These are phyloP conservation scores for Globisporangium sylvaticum DNA, from an alignment of 352 stramenopile species.

Conservation along the genomic window DNA sequence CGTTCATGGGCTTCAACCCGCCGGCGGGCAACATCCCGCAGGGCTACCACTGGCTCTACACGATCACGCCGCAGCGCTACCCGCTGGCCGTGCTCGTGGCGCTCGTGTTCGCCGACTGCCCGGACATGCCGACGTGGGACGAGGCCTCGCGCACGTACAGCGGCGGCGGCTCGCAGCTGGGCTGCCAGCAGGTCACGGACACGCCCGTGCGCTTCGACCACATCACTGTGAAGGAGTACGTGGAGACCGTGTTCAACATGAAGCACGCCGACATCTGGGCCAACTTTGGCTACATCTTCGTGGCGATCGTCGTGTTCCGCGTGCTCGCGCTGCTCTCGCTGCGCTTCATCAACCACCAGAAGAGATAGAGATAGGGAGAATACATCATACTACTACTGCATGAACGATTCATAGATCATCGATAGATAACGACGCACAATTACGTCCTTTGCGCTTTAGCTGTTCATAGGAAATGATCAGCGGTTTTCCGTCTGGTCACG, in stretches of 20 bases:
- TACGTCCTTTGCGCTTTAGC: too few species aligned
- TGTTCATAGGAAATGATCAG: too few species aligned
- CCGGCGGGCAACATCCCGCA: slow-evolving; percentile 21
- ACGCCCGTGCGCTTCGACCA: not conserved
- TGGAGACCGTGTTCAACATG: slow-evolving; percentile 20
- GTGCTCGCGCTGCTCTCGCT: slow-evolving; percentile 19
- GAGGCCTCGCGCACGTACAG: too few species aligned
- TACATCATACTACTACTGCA: too few species aligned
- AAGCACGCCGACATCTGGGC: slow-evolving; percentile 17
- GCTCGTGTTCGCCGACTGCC: slow-evolving; percentile 10
- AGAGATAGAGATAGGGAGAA: slow-evolving; percentile 15
- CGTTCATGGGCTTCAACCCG: slow-evolving; percentile 47
- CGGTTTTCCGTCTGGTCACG: too few species aligned
- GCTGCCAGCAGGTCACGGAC: not conserved
- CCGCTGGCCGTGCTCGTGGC: slow-evolving; percentile 13
- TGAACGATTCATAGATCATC: too few species aligned
- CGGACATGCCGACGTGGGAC: not conserved
- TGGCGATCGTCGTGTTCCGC: slow-evolving; percentile 18
- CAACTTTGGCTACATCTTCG: slow-evolving; percentile 3
- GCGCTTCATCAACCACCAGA: slow-evolving; percentile 26
- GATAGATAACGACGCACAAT: too few species aligned
- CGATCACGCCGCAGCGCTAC: slow-evolving; percentile 21
- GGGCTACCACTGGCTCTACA: slow-evolving; percentile 13
- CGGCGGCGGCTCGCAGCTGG: too few species aligned
- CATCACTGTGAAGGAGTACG: slow-evolving; percentile 17